Evolutionary conservation across 2,329 filamentous ascomycete genomes (phyloP), one percentile per base, ranked within the genome.

Genomic region (Whalleya microplaca): DNA sequence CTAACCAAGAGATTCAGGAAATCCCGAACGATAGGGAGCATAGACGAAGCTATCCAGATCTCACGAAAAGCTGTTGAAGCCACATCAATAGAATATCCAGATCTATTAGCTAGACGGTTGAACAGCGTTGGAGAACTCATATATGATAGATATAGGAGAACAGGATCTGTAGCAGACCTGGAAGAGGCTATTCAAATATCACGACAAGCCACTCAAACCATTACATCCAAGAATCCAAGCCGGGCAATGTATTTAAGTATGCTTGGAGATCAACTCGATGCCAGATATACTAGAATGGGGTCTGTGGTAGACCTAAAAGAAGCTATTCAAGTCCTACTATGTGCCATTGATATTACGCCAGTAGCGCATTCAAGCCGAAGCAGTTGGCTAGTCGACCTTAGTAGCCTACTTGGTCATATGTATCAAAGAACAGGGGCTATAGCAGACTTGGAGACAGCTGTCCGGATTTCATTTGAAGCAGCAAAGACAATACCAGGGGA

Each of bases 141-240:
- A n/a, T 41, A 50, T 43, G 37, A 56, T 40, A 16, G 42, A n/a
- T 52, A 27, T 42, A 27, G 21, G 29, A 45, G 42, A 21, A 59
- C 23, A 19, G 55, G 51, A 44, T 41, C 19, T 14, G 43, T 50
- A 40, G 44, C 41, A 47, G 56, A 62, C 43, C 51, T 64, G 5
- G 41, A 64, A 51, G 45, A 57, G 40, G 56, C 61, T 40, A 61
- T 66, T 32, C 41, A 42, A 41, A 21, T 56, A 20, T n/a, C 23
- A 21, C 18, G 53, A 49, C 20, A 54, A 48, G 49, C 61, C 8
- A 32, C 62, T 45, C 23, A 52, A 20, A 48, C 29, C 9, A 60
- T 46, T 4, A 21, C 45, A 47, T 14, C 44, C 18, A 21, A 59
- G n/a, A 14, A 56, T 46, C 45, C 23, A 41, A 20, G 54, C n/a